phyloP scores from a whole-genome alignment of 116 monocot genomes.

The Trichopus zeylanicus region DNA sequence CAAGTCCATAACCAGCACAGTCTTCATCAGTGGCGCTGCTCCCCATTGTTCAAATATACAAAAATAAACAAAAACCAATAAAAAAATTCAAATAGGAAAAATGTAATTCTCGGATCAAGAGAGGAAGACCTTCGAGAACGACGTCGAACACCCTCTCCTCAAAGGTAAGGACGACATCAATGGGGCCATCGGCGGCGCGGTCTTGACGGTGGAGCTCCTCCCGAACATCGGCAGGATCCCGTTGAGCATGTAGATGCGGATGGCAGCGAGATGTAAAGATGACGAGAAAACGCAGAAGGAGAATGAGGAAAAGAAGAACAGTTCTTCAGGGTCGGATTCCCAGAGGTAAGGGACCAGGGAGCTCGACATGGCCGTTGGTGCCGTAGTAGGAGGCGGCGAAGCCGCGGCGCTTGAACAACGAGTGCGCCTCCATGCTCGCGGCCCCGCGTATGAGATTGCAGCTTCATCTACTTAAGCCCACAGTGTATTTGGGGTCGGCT shows the following conservation, averaged over 20 bases:
- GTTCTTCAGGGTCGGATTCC: conserved; percentile 86
- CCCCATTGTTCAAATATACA: conserved; percentile 82
- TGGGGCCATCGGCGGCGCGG: conserved; percentile 62
- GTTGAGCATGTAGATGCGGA: conserved; percentile 71
- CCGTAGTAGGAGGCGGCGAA: conserved; percentile 88
- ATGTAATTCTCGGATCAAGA: too few species aligned
- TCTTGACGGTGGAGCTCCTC: conserved; percentile 62
- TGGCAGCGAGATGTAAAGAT: background rate
- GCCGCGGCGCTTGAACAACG: conserved; percentile 57
- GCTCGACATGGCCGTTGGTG: conserved; percentile 81
- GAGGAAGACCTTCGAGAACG: conserved; percentile 59
- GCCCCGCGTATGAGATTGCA: conserved; percentile 74
- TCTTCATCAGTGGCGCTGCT: conserved; percentile 51
- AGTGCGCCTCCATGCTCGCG: conserved; percentile 99
- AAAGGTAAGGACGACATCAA: conserved; percentile 75
- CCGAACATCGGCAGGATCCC: conserved; percentile 90
- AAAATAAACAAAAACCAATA: too few species aligned
- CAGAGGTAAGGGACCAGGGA: conserved; percentile 83
- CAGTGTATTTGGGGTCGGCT: too few species aligned
- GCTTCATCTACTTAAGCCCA: too few species aligned
- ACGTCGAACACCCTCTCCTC: conserved; percentile 92
- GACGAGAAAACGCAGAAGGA: background rate
- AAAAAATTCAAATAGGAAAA: too few species aligned
- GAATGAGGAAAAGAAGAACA: conserved; percentile 36
- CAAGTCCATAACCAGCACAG: conserved; percentile 80